Conservation (phyloP, 306 rosid genomes). For the Fragaria iinumae region DNA sequence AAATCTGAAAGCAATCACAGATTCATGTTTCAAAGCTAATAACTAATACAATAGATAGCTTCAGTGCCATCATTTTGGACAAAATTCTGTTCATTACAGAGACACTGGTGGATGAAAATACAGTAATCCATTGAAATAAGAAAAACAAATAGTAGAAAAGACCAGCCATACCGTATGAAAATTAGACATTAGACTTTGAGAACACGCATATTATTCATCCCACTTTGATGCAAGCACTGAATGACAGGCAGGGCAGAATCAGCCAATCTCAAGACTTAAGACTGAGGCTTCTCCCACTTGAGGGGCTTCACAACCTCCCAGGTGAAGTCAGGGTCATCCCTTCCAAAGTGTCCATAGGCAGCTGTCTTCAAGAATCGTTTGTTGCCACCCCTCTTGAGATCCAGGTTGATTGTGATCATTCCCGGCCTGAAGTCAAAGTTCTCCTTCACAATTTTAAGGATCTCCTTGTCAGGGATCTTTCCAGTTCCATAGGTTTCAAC, state of each 20-base stretch:
- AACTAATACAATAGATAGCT: neutral
- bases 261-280: conserved; percentile 48
- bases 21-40: neutral
- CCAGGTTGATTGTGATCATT: conserved; percentile 92
- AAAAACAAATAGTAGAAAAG: conserved; percentile 2
- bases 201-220: conserved; percentile 59
- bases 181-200: conserved; percentile 32
- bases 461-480: conserved; percentile 90
- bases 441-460: conserved; percentile 89
- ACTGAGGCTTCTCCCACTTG: conserved; percentile 90
- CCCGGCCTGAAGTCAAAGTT: conserved; percentile 96
- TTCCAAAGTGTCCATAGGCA: conserved; percentile 98
- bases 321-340: conserved; percentile 96
- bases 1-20: neutral
- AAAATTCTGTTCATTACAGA: conserved; percentile 38
- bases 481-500: conserved; percentile 86
- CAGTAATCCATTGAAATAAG: conserved; percentile 17
- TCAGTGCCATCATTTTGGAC: conserved; percentile 21
- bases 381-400: conserved; percentile 89
- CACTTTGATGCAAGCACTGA: conserved; percentile 25
- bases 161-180: conserved; percentile 21
- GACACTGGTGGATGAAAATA: conserved; percentile 32
- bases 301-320: conserved; percentile 99
- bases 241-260: conserved; percentile 9
- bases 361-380: conserved; percentile 92